A percentile compares a stretch with the other conserved stretches of the same genome.
Evolutionary conservation across 2,329 filamentous ascomycete genomes (phyloP).

Genomic region (Alternaria hordeiaustralica): DNA sequence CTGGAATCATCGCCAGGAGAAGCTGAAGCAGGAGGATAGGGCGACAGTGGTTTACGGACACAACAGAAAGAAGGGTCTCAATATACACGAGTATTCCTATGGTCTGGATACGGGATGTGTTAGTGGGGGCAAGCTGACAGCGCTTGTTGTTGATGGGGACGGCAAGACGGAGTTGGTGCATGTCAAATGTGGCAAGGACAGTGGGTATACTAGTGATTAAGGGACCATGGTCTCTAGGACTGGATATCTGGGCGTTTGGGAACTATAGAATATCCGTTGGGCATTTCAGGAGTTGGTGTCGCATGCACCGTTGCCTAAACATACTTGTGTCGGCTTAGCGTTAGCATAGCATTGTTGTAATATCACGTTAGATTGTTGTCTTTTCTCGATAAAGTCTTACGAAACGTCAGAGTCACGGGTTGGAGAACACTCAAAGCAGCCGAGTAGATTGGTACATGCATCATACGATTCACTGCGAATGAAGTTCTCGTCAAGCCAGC

Average conservation of each 20-base stretch:
- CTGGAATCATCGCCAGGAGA: slow-evolving; percentile 55
- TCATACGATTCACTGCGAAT: background rate
- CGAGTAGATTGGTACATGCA: background rate
- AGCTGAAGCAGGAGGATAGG: slow-evolving; percentile 47
- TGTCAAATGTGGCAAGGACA: slow-evolving; percentile 48
- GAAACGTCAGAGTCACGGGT: background rate
- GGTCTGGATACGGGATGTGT: slow-evolving; percentile 88
- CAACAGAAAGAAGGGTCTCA: slow-evolving; percentile 75
- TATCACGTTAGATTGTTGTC: background rate
- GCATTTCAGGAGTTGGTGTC: background rate
- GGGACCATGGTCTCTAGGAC: background rate
- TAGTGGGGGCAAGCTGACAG: slow-evolving; percentile 75
- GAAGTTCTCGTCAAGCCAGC: background rate
- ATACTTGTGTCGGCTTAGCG: background rate
- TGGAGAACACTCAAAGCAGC: background rate
- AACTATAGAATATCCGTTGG: background rate
- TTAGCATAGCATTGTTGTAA: background rate
- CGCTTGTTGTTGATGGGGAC: slow-evolving; percentile 71
- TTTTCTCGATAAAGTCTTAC: background rate
- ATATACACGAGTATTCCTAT: slow-evolving; percentile 73
- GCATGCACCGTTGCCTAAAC: background rate
- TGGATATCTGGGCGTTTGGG: background rate
- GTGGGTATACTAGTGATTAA: slow-evolving; percentile 29
- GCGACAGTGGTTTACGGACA: slow-evolving; percentile 74
- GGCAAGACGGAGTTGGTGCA: slow-evolving; percentile 45